Percentiles rank a stretch among this genome's conserved stretches.
These are phyloP conservation scores for Dendrocalamus latiflorus DNA, from an alignment of 202 grass and related monocot species.

Conservation along the genomic window DNA sequence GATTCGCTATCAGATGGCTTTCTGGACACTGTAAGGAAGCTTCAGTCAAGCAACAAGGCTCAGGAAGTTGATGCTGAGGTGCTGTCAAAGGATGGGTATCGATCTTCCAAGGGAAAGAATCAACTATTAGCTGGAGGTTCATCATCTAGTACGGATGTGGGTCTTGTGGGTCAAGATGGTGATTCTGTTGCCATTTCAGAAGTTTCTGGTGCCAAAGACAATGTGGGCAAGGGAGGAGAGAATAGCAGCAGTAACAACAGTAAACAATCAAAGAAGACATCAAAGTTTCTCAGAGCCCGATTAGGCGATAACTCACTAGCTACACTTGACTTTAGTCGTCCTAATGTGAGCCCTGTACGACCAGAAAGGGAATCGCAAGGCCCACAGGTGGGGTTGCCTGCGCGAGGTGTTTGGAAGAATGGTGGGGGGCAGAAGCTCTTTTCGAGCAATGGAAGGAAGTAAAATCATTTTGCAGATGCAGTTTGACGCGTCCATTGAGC, in stretches of 20 bases:
- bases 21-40: conserved; percentile 58
- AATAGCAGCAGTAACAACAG: conserved; percentile 39
- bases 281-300: conserved; percentile 78
- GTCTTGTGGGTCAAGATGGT: background rate
- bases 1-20: conserved; percentile 46
- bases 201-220: conserved; percentile 23
- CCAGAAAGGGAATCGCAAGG: conserved; percentile 27
- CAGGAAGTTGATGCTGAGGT: conserved; percentile 62
- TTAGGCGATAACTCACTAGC: conserved; percentile 70
- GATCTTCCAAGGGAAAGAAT: conserved; percentile 42
- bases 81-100: conserved; percentile 72
- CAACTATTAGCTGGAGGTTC: conserved; percentile 22
- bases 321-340: conserved; percentile 41
- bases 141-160: conserved; percentile 20
- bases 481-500: background rate
- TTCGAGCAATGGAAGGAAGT: conserved; percentile 36
- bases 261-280: conserved; percentile 62
- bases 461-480: conserved; percentile 6
- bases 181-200: background rate
- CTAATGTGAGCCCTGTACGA: conserved; percentile 23
- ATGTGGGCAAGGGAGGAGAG: conserved; percentile 11
- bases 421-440: conserved; percentile 62
- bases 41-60: conserved; percentile 49
- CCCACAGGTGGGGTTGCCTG: conserved; percentile 9
- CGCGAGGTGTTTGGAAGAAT: conserved; percentile 66